Base-by-base conservation (phyloP, 1,139 yeast genomes). In the Kodamaea sp. region DNA sequence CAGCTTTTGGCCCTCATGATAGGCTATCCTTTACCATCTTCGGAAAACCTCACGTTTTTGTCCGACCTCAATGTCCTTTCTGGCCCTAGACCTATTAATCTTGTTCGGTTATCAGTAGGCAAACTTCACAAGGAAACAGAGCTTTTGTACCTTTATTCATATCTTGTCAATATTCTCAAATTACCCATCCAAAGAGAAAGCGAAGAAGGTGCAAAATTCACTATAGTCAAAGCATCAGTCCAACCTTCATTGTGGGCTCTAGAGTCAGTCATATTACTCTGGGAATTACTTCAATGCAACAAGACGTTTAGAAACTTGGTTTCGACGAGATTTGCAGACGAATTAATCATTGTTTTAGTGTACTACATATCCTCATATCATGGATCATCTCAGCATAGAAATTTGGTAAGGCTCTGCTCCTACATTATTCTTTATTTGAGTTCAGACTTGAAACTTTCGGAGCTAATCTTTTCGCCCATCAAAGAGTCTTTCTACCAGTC, bases 251-350 rank as follows among this genome's bases (percentile, higher is more conserved):
- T 70, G 2, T 73, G 84, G 78, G 56, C 77, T 3, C 55, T 63
- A 3, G 92, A 85, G 48, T 54, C 76, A 15, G 55, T 78, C 4
- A 71, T 84, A 58, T 54, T 90, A 7, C 51, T 84, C 14, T 86
- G 95, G 87, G 96, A 86, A 50, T 59, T 88, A 32, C 62, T 78
- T 24, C 94, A 86, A 53, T 81, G 89, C 47, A 90, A 90, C 57
- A 66, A 63, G 37, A 51, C 53, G 22, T 79, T 81, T 47, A 71
- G 72, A 42, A 52, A 61, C 7, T 62, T 74, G 36, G 62, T 84
- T 21, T 67, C 75, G 2, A 63, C 67, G 15, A 66, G 70, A 29
- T 70, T 68, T 41, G 72, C 78, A 7, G 66, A 73, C 21, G 86
- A 83, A 44, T 57, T 84, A 24, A 57, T 78, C 37, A 61, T 83